Evolutionary conservation across 371 early-diverging fungal genomes (phyloP).

Genomic region (Saksenaea vasiformis): DNA sequence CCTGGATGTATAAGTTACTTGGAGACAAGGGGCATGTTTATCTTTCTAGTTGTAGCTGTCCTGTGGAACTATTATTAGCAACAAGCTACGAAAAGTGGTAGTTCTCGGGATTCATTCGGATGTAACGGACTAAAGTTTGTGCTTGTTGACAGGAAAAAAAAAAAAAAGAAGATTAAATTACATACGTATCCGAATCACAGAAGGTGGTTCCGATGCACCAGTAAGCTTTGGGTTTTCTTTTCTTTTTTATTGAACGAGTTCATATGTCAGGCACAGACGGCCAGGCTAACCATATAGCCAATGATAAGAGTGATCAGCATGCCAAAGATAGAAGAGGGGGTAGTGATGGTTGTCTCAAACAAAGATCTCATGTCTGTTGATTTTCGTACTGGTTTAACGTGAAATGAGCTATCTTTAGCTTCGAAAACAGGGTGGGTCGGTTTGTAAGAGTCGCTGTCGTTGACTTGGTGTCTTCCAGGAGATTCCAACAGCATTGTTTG

Average conservation of each 20-base stretch:
- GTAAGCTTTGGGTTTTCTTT: background rate
- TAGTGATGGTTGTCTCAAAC: background rate
- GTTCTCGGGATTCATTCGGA: background rate
- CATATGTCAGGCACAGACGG: background rate
- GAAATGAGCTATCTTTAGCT: background rate
- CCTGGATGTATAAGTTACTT: too few species aligned
- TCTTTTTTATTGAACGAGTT: background rate
- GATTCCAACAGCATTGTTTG: background rate
- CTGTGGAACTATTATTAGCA: background rate
- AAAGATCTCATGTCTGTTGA: background rate
- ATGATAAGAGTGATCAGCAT: background rate
- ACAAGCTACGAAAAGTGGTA: background rate
- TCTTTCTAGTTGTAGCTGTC: background rate
- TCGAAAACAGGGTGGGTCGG: background rate
- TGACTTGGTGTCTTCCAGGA: background rate
- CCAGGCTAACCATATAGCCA: background rate
- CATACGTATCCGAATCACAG: too few species aligned
- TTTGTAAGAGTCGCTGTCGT: background rate
- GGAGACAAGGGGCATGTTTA: background rate
- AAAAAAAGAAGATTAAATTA: background rate
- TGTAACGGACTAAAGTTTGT: background rate
- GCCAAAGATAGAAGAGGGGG: conserved; percentile 5
- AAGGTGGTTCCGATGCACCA: background rate
- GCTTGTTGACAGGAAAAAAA: background rate
- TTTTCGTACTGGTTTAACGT: background rate